A percentile compares a stretch with the other conserved stretches of the same genome.
These are phyloP conservation scores for Albizia julibrissin DNA, from an alignment of 306 rosid genomes.

Conservation along the genomic window DNA sequence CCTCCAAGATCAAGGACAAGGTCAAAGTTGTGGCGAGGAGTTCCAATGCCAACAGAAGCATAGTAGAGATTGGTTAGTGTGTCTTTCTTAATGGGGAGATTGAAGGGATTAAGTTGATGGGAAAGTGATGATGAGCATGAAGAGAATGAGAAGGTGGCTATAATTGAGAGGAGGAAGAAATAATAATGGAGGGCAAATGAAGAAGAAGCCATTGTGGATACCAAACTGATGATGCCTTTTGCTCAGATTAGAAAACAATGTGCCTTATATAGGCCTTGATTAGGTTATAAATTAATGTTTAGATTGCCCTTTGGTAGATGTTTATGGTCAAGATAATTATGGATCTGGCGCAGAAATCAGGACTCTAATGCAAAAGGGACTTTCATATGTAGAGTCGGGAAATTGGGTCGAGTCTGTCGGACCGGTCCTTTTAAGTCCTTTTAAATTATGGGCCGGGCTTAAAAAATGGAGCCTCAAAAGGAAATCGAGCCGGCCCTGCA, in stretches of 20 bases:
- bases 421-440: no score
- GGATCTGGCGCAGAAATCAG: no score
- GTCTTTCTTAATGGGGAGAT: constrained; percentile 45
- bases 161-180: constrained; percentile 5
- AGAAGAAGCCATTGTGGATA: constrained; percentile 1
- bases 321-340: no score
- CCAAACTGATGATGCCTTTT: not conserved
- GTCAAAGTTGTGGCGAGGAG: constrained; percentile 34
- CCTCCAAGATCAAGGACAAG: constrained; percentile 45
- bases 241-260: not conserved
- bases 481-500: no score
- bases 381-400: no score
- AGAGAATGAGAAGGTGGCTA: not conserved
- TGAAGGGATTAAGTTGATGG: not conserved
- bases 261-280: no score
- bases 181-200: not conserved
- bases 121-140: constrained; percentile 1
- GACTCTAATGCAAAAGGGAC: no score
- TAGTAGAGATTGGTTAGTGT: constrained; percentile 42
- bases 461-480: no score
- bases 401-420: no score
- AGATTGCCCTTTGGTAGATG: not conserved
- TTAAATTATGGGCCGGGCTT: no score
- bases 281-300: not conserved
- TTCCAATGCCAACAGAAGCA: constrained; percentile 44